Evolutionary conservation across 1,284 basidiomycete species (phyloP).

Genomic region (Cryptococcus depauperatus): DNA sequence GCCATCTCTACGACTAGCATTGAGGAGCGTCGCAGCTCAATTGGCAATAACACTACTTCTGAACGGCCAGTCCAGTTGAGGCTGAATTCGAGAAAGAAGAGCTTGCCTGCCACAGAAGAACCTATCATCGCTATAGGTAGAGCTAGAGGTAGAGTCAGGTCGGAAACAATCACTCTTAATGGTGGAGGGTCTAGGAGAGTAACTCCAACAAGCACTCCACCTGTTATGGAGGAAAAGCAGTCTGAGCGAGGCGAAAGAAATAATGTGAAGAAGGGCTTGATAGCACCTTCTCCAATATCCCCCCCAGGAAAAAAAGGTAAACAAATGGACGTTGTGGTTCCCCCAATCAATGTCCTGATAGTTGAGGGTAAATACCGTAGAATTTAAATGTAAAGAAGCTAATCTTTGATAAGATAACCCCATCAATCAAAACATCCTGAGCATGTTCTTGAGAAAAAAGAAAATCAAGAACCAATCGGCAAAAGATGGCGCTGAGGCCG

Average conservation of each 20-base stretch:
- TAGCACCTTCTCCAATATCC: not conserved
- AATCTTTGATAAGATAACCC: slow-evolving; percentile 68
- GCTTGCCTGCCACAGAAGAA: slow-evolving; percentile 20
- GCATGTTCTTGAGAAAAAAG: slow-evolving; percentile 92
- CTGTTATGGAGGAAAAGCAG: slow-evolving; percentile 4
- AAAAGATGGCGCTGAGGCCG: slow-evolving; percentile 89
- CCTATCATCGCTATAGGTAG: slow-evolving; percentile 32
- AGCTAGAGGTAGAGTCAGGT: slow-evolving; percentile 31
- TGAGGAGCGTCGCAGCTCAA: slow-evolving; percentile 9
- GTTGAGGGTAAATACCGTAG: slow-evolving; percentile 66
- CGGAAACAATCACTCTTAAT: slow-evolving; percentile 21
- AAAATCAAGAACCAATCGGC: slow-evolving; percentile 93
- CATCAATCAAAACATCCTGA: slow-evolving; percentile 95
- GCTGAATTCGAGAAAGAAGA: slow-evolving; percentile 17
- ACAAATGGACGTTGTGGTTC: slow-evolving; percentile 58
- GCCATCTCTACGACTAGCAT: slow-evolving; percentile 14
- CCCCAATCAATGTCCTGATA: slow-evolving; percentile 90
- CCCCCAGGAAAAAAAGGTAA: slow-evolving; percentile 24
- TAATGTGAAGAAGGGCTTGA: not conserved
- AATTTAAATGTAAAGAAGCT: slow-evolving; percentile 4
- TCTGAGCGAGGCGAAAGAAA: not conserved
- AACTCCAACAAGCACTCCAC: not conserved
- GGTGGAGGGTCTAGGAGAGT: not conserved
- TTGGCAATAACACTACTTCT: not conserved
- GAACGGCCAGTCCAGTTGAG: slow-evolving; percentile 5